Evolutionary conservation across 768 basidiomycete species (phyloP).

Genomic region (Serendipita sp.): DNA sequence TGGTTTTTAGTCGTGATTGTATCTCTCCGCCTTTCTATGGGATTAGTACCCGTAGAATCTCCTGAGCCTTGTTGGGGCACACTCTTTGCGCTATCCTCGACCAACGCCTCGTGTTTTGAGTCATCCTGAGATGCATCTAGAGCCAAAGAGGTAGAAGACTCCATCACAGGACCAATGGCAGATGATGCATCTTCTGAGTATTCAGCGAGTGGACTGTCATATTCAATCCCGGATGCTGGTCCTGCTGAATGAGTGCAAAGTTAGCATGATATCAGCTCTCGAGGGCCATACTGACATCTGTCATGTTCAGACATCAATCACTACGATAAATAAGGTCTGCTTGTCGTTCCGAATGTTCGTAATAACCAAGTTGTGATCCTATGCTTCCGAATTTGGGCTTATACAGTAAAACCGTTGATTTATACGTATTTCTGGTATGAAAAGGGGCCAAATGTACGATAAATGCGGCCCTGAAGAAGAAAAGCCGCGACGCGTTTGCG

Average conservation of each 20-base stretch:
- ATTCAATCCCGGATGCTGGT: background rate
- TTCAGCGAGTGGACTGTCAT: background rate
- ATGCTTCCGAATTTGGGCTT: no score
- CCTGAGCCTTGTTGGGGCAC: background rate
- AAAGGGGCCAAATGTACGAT: no score
- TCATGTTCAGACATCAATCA: no score
- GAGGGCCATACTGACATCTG: no score
- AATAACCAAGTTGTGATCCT: no score
- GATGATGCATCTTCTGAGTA: slow-evolving; percentile 3
- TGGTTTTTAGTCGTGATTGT: background rate
- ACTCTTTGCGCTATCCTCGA: background rate
- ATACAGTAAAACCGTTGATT: no score
- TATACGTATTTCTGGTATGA: no score
- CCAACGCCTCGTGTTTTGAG: background rate
- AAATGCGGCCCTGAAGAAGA: no score
- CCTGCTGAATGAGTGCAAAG: background rate
- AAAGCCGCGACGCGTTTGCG: no score
- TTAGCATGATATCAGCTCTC: no score
- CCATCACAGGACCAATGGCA: background rate
- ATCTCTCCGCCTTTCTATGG: background rate
- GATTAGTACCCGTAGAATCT: background rate
- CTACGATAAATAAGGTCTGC: no score
- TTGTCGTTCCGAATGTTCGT: no score
- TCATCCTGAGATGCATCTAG: background rate
- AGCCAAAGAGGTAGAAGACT: background rate